A percentile compares a stretch with the other conserved stretches of the same genome.
Evolutionary conservation across 176 grass and related monocot species (phyloP).

Genomic region (Microstegium vimineum): DNA sequence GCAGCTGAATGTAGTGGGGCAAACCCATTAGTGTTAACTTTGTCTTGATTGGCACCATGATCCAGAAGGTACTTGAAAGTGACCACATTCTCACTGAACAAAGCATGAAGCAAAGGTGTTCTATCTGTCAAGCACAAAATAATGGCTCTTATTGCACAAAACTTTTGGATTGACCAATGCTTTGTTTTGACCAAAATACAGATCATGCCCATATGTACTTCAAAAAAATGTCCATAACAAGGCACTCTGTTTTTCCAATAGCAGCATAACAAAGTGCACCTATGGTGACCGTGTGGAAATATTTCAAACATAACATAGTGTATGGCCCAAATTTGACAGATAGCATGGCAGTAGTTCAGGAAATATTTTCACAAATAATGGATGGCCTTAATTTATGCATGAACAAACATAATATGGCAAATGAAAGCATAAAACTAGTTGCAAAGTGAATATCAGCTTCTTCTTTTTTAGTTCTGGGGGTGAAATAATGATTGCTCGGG

Average conservation of each 20-base stretch:
- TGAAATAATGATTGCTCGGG: too few species aligned
- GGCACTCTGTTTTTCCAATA: background rate
- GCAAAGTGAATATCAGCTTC: too few species aligned
- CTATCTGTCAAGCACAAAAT: slow-evolving; percentile 16
- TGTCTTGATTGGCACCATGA: slow-evolving; percentile 38
- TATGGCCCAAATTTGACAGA: too few species aligned
- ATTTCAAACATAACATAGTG: background rate
- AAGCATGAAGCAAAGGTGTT: slow-evolving; percentile 42
- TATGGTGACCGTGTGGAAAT: background rate
- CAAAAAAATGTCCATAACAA: background rate
- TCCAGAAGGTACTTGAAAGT: slow-evolving; percentile 46
- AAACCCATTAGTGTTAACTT: slow-evolving; percentile 13
- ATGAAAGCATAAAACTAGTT: too few species aligned
- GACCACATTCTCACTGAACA: background rate
- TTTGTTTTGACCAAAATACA: background rate
- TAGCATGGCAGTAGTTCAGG: too few species aligned
- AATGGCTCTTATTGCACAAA: background rate
- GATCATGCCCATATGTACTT: background rate
- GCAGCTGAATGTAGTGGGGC: slow-evolving; percentile 41
- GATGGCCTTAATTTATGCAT: too few species aligned
- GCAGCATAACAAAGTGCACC: background rate
- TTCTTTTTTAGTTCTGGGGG: too few species aligned
- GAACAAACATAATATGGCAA: too few species aligned
- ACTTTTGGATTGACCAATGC: background rate
- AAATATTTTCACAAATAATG: too few species aligned